phyloP scores from a whole-genome alignment of 192 early-diverging fungal genomes.

The Coemansia sp. region DNA sequence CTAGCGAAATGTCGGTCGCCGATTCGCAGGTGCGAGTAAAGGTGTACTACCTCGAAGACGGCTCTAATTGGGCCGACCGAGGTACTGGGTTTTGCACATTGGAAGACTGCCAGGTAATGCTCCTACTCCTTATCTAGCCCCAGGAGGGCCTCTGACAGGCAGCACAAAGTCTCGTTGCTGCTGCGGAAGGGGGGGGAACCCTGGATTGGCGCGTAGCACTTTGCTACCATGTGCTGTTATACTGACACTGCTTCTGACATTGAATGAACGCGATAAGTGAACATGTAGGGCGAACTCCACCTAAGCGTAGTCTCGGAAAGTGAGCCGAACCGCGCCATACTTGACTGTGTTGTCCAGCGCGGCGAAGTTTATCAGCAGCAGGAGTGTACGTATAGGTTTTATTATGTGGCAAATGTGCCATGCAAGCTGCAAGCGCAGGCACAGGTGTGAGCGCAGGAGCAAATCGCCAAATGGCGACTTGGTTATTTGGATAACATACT shows the following conservation, averaged over 20 bases:
- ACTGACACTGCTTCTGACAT: constrained; percentile 8
- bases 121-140: not conserved
- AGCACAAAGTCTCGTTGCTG: not conserved
- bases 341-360: constrained; percentile 76
- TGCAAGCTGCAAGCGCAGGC: constrained; percentile 5
- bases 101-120: constrained; percentile 66
- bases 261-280: not conserved
- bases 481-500: not conserved
- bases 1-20: constrained; percentile 32
- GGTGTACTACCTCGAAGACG: constrained; percentile 77
- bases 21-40: constrained; percentile 75
- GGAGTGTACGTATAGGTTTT: constrained; percentile 67
- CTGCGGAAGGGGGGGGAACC: not conserved
- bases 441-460: not conserved
- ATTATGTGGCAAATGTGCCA: not conserved
- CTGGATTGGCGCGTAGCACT: not conserved
- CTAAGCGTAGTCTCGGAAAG: constrained; percentile 69
- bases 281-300: constrained; percentile 62
- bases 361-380: constrained; percentile 82
- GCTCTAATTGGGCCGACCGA: constrained; percentile 79
- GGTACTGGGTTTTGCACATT: constrained; percentile 83
- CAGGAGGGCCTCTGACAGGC: not conserved
- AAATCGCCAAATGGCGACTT: not conserved
- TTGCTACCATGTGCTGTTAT: constrained; percentile 13
- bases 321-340: constrained; percentile 59